phyloP scores from a whole-genome alignment of 2,329 filamentous ascomycete genomes.

The Cordyceps tenuipes region DNA sequence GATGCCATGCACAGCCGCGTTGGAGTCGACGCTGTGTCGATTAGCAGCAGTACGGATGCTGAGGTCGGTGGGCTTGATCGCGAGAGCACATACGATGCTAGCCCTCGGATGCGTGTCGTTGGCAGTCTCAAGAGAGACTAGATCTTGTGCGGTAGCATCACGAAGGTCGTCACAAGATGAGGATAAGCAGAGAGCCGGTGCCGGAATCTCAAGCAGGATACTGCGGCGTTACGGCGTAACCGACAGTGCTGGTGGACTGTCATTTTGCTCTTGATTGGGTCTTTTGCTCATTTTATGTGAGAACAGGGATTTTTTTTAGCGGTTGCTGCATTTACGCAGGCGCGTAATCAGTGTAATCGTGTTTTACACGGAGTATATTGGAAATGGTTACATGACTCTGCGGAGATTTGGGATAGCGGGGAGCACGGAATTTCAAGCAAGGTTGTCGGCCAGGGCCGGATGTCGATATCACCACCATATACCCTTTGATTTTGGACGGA shows the following conservation, averaged over 20 bases:
- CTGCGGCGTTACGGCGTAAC: not conserved
- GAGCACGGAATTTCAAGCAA: not conserved
- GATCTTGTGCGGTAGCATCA: not conserved
- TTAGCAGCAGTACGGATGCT: not conserved
- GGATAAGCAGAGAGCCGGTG: not conserved
- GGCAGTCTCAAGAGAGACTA: not conserved
- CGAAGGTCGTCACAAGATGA: not conserved
- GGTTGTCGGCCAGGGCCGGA: not conserved
- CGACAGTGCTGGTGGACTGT: not conserved
- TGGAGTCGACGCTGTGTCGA: not conserved
- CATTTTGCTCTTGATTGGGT: not conserved
- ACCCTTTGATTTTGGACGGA: slow-evolving; percentile 4
- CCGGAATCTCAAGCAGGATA: not conserved
- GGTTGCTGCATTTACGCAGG: not conserved
- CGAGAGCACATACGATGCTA: slow-evolving; percentile 8
- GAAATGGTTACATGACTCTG: not conserved
- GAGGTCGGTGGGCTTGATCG: not conserved
- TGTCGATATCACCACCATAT: not conserved
- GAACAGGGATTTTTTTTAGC: not conserved
- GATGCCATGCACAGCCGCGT: slow-evolving; percentile 35
- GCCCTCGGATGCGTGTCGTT: not conserved
- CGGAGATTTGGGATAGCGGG: not conserved
- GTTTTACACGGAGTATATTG: not conserved
- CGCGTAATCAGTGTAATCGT: not conserved
- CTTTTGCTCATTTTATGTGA: not conserved